phyloP scores from a whole-genome alignment of 306 rosid genomes.

The Lathyrus oleraceus region DNA sequence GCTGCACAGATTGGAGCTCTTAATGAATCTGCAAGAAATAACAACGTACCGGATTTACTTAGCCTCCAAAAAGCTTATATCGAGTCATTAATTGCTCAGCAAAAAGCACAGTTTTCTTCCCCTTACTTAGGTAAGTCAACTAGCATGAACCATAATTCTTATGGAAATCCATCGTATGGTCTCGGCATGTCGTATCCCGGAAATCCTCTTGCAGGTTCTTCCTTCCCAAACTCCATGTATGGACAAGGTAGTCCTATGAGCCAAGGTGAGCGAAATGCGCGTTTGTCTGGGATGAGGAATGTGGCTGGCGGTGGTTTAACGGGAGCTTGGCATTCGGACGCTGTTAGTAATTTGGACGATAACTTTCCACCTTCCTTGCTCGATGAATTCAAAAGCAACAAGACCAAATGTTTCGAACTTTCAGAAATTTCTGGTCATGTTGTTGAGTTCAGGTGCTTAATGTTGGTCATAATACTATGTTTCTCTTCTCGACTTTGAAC shows the following conservation, averaged over 20 bases:
- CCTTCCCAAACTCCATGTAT: conserved; percentile 68
- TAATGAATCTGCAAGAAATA: conserved; percentile 65
- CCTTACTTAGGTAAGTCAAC: conserved; percentile 69
- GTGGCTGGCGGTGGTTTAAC: conserved; percentile 52
- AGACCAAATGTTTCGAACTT: conserved; percentile 86
- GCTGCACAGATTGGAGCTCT: conserved; percentile 78
- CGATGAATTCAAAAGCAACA: conserved; percentile 88
- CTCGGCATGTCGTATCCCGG: conserved; percentile 73
- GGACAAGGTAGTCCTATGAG: conserved; percentile 88
- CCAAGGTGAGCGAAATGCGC: conserved; percentile 66
- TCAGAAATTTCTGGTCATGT: conserved; percentile 69
- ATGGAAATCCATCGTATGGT: conserved; percentile 46
- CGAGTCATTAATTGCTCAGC: conserved; percentile 61
- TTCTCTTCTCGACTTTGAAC: conserved; percentile 24
- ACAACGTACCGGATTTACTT: conserved; percentile 53
- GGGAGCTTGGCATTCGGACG: conserved; percentile 82
- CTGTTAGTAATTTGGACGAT: conserved; percentile 61
- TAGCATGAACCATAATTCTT: conserved; percentile 66
- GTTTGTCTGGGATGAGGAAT: conserved; percentile 72
- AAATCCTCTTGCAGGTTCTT: conserved; percentile 75
- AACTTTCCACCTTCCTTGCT: conserved; percentile 73
- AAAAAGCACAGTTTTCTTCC: conserved; percentile 62
- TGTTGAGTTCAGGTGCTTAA: conserved; percentile 74
- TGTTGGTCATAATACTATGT: conserved; percentile 25
- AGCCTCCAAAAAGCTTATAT: conserved; percentile 77